Conservation (phyloP, 139 green algal species). For the Closterium sp. region DNA sequence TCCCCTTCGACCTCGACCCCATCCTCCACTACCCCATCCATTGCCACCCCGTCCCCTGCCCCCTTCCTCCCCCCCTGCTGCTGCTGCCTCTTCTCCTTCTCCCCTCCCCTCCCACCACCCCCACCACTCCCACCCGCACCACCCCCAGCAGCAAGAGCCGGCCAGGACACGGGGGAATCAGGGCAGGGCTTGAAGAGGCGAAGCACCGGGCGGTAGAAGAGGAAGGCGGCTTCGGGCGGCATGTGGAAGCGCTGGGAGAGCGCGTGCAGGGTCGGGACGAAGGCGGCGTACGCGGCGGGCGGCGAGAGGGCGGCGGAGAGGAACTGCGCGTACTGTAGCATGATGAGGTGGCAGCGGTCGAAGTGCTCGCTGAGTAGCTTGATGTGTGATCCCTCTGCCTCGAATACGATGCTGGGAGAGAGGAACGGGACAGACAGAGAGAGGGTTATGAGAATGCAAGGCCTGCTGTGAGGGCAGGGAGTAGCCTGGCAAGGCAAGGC, state of each 20-base stretch:
- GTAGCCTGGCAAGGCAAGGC: neutral
- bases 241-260: slow-evolving; percentile 65
- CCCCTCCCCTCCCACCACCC: neutral
- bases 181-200: slow-evolving; percentile 27
- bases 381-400: slow-evolving; percentile 65
- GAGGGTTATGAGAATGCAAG: neutral
- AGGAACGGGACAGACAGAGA: no score
- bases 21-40: neutral
- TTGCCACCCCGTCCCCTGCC: slow-evolving; percentile 24
- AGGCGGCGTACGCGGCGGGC: slow-evolving; percentile 32
- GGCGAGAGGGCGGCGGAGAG: slow-evolving; percentile 58
- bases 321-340: slow-evolving; percentile 72
- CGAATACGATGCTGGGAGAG: slow-evolving; percentile 58
- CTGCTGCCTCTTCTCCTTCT: slow-evolving; percentile 25
- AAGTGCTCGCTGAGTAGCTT: slow-evolving; percentile 82
- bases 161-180: slow-evolving; percentile 11
- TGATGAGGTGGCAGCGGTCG: slow-evolving; percentile 73
- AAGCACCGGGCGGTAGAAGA: slow-evolving; percentile 67
- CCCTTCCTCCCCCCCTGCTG: slow-evolving; percentile 17
- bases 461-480: neutral
- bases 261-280: slow-evolving; percentile 62
- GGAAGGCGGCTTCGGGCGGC: slow-evolving; percentile 66
- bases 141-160: neutral
- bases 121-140: neutral
- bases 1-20: neutral